phyloP scores from a whole-genome alignment of 2,329 filamentous ascomycete species.

The Botrytis paeoniae region DNA sequence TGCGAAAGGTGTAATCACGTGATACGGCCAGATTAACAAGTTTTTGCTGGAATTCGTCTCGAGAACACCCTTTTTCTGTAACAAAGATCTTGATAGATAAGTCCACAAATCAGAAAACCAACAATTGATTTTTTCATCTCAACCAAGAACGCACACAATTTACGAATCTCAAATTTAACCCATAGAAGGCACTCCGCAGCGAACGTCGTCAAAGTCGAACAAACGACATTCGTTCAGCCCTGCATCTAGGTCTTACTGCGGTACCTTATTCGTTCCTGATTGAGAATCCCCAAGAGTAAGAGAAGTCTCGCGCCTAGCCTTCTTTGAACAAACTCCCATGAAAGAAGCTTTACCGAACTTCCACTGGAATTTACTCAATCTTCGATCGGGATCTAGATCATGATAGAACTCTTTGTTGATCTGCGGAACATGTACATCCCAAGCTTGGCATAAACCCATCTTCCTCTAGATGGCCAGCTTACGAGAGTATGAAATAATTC shows the following conservation, averaged over 20 bases:
- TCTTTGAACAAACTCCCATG: background rate
- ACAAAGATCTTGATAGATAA: background rate
- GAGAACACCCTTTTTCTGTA: background rate
- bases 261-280: background rate
- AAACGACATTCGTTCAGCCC: background rate
- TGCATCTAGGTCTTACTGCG: background rate
- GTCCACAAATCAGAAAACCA: background rate
- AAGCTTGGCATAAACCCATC: background rate
- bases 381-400: background rate
- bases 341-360: background rate
- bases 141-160: background rate
- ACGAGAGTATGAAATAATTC: background rate
- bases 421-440: background rate
- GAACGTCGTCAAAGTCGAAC: background rate
- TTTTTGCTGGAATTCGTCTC: background rate
- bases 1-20: background rate
- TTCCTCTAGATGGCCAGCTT: background rate
- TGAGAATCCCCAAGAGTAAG: rapidly evolving
- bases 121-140: background rate
- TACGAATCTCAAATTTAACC: background rate
- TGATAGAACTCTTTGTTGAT: background rate
- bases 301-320: background rate
- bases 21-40: background rate
- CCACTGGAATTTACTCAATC: background rate
- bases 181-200: background rate